Evolutionary conservation across 2,329 filamentous ascomycete genomes (phyloP), one percentile per base, ranked within the genome.

Genomic region (Cordyceps cateniannulata): DNA sequence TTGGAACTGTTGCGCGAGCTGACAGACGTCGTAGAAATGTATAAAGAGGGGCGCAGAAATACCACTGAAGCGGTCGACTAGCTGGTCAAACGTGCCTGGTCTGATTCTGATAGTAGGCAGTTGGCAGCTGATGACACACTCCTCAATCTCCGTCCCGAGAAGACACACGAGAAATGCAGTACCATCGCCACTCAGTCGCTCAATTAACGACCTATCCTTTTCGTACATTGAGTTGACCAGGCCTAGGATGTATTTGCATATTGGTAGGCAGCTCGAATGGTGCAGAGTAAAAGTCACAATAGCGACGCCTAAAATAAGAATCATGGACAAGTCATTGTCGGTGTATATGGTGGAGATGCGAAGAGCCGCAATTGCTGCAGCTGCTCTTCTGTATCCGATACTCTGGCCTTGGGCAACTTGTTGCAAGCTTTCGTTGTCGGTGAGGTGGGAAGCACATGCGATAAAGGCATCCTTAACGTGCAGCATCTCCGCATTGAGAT

Each of bases 391-490:
- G 35, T 60, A 62, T 16, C 61, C 61, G 49, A 62, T 56, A 4
- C 49, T 42, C 24, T 62, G 56, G 9, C 56, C 61, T 20, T 53
- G 24, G 7, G 56, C 61, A 25, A 60, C 49, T 35, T 62, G 29
- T 25, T 62, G 12, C 16, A 62, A 50, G 32, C 38, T 40, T 25
- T 60, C 44, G 22, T 62, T 38, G 10, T 52, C 57, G 24, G 47
- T 53, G 9, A 62, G 57, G 27, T 50, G 56, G 24, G 61, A 52
- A 2, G 61, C 61, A 42, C 61, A 62, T 7, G 61, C 61, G 27
- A 62, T 62, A 25, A 62, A 62, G 10, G 56, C 61, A 27, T 62
- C 61, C 51, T 49, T 60, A 14, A 62, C 32, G 29, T 60, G 50
- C 5, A 50, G 56, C 49, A 55, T 51, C 32, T 48, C 61, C 2